These are phyloP conservation scores for Trametopsis cervina DNA, from an alignment of 768 basidiomycete species.

Conservation along the genomic window DNA sequence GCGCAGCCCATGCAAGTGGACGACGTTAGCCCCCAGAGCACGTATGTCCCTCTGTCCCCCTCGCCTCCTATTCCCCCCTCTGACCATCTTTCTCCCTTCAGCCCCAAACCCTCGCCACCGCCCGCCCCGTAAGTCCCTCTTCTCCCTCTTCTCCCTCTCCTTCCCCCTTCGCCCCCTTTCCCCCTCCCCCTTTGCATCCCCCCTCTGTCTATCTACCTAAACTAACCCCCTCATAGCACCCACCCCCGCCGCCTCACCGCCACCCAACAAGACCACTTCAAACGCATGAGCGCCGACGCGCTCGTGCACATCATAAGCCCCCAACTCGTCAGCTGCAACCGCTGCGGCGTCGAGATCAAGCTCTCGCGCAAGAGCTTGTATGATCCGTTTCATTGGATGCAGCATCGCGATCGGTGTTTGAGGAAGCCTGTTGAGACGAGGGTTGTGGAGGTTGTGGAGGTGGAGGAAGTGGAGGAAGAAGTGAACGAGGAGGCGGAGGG, in stretches of 20 bases:
- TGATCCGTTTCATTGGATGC: slow-evolving; percentile 62
- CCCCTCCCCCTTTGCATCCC: neutral
- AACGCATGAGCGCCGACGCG: slow-evolving; percentile 11
- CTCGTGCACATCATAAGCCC: slow-evolving; percentile 9
- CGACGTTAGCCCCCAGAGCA: no score
- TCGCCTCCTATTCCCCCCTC: neutral
- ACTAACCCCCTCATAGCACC: neutral
- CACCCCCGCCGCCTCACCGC: neutral
- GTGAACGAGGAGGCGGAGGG: no score
- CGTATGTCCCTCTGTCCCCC: neutral
- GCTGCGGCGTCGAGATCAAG: slow-evolving; percentile 52
- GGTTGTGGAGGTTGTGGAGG: no score
- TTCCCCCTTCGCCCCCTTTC: neutral
- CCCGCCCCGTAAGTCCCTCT: neutral
- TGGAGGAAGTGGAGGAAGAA: no score
- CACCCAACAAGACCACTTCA: slow-evolving; percentile 2
- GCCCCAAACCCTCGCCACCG: neutral
- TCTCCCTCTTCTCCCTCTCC: neutral
- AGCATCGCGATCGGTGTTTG: slow-evolving; percentile 54
- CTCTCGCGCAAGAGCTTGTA: slow-evolving; percentile 61
- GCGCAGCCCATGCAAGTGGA: no score
- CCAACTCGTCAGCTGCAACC: slow-evolving; percentile 16
- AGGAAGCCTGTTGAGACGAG: slow-evolving; percentile 19
- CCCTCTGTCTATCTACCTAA: neutral
- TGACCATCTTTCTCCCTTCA: neutral